A percentile compares a stretch with the other conserved stretches of the same genome.
These are phyloP conservation scores for Aspergillus fischeri DNA, from an alignment of 2,329 filamentous ascomycete genomes.

Conservation along the genomic window DNA sequence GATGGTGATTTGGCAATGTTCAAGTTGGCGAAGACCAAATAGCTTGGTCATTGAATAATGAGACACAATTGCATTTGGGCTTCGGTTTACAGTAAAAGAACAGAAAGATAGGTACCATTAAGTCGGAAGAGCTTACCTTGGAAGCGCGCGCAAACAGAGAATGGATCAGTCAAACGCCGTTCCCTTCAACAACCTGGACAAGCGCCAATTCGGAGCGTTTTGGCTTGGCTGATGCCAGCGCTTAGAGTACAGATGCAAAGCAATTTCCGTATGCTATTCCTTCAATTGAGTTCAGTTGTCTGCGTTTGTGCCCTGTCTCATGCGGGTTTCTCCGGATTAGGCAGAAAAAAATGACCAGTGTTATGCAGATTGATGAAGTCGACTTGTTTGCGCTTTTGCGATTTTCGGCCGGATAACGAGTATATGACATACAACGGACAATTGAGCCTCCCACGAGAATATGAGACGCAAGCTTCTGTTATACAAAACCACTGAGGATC, in stretches of 20 bases:
- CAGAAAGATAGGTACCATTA: constrained; percentile 12
- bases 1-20: background rate
- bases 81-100: constrained; percentile 4
- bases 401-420: background rate
- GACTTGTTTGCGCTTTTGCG: background rate
- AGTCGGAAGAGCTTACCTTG: constrained; percentile 23
- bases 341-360: background rate
- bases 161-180: constrained; percentile 19
- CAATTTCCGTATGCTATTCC: background rate
- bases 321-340: background rate
- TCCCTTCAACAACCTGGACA: constrained; percentile 25
- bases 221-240: constrained; percentile 7
- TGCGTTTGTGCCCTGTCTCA: background rate
- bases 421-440: background rate
- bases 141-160: constrained; percentile 24
- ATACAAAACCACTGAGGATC: background rate
- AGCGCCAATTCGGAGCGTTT: constrained; percentile 13
- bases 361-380: background rate
- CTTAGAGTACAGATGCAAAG: background rate
- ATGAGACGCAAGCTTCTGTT: background rate
- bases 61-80: background rate
- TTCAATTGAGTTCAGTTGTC: background rate
- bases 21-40: background rate
- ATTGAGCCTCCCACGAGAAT: background rate
- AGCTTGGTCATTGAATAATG: background rate